These are phyloP conservation scores for Vigna radiata DNA, from an alignment of 306 rosid genomes.

Conservation along the genomic window DNA sequence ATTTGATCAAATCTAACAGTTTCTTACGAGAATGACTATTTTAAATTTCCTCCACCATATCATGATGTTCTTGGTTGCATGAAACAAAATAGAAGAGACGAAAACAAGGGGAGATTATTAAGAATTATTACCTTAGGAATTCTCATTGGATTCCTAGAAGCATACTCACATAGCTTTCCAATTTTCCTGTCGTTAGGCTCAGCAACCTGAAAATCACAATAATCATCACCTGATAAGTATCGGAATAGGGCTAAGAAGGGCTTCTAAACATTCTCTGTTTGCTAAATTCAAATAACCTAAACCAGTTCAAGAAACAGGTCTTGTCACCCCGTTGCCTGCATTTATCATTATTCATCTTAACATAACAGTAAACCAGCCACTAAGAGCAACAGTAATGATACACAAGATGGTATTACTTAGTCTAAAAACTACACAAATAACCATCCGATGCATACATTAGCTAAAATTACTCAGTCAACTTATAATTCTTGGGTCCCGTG, in stretches of 20 bases:
- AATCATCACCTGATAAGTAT: conserved; percentile 21
- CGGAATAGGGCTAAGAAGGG: neutral
- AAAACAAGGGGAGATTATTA: conserved; percentile 14
- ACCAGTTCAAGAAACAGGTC: conserved; percentile 16
- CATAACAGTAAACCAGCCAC: conserved; percentile 4
- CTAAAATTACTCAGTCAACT: conserved; percentile 13
- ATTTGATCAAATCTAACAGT: conserved; percentile 15
- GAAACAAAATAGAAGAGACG: conserved; percentile 31
- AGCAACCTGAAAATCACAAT: conserved; percentile 51
- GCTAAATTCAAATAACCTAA: conserved; percentile 23
- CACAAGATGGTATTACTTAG: conserved; percentile 20
- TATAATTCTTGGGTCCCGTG: neutral
- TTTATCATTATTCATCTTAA: conserved; percentile 1
- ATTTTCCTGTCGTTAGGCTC: conserved; percentile 60
- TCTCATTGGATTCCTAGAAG: conserved; percentile 56
- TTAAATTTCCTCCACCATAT: conserved; percentile 22
- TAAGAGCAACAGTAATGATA: conserved; percentile 30
- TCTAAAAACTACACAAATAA: conserved; percentile 33
- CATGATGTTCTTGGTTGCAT: conserved; percentile 34
- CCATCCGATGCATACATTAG: conserved; percentile 14
- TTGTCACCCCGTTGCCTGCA: conserved; percentile 11
- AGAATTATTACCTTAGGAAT: conserved; percentile 56
- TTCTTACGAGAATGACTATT: conserved; percentile 32
- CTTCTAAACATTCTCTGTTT: conserved; percentile 27
- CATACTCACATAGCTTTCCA: conserved; percentile 61